phyloP scores from a whole-genome alignment of 78 protist species.

The Thecamonas trahens region DNA sequence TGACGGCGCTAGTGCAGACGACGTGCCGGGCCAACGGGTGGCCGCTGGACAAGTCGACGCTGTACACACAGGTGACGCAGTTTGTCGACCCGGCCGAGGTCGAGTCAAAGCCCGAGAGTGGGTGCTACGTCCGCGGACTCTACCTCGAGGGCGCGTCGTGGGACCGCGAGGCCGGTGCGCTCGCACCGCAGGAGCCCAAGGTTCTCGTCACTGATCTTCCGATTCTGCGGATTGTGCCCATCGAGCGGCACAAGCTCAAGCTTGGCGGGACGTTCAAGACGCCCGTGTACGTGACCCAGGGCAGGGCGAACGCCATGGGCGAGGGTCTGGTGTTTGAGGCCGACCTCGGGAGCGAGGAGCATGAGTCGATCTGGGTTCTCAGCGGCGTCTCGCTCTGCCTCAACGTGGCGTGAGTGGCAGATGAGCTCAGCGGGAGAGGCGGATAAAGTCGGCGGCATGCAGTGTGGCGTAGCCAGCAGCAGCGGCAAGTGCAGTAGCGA shows the following conservation, averaged over 20 bases:
- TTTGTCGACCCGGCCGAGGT: background rate
- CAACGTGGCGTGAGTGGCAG: too few relatives aligned
- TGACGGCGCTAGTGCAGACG: slow-evolving; percentile 84
- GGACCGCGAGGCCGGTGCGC: slow-evolving; percentile 37
- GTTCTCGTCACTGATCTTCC: slow-evolving; percentile 68
- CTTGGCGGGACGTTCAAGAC: slow-evolving; percentile 55
- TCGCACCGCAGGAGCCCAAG: slow-evolving; percentile 66
- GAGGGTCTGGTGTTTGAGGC: slow-evolving; percentile 88
- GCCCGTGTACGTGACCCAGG: slow-evolving; percentile 85
- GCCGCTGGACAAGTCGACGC: slow-evolving; percentile 81
- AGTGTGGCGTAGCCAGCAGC: too few relatives aligned
- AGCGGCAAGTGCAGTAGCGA: too few relatives aligned
- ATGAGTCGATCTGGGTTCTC: slow-evolving; percentile 52
- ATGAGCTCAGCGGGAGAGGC: too few relatives aligned
- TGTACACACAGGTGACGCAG: slow-evolving; percentile 62
- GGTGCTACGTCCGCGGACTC: slow-evolving; percentile 76
- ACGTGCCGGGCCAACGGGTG: slow-evolving; percentile 77
- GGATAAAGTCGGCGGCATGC: too few relatives aligned
- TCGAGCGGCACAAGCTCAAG: slow-evolving; percentile 55
- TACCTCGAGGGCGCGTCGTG: slow-evolving; percentile 84
- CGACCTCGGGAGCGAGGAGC: slow-evolving; percentile 51
- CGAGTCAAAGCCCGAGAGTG: slow-evolving; percentile 22
- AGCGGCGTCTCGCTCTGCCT: slow-evolving; percentile 10
- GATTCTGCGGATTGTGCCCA: slow-evolving; percentile 73
- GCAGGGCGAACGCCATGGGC: slow-evolving; percentile 78